Evolutionary conservation across 495 filamentous ascomycete genomes (phyloP).

Genomic region (Symbiotaphrina buchneri): DNA sequence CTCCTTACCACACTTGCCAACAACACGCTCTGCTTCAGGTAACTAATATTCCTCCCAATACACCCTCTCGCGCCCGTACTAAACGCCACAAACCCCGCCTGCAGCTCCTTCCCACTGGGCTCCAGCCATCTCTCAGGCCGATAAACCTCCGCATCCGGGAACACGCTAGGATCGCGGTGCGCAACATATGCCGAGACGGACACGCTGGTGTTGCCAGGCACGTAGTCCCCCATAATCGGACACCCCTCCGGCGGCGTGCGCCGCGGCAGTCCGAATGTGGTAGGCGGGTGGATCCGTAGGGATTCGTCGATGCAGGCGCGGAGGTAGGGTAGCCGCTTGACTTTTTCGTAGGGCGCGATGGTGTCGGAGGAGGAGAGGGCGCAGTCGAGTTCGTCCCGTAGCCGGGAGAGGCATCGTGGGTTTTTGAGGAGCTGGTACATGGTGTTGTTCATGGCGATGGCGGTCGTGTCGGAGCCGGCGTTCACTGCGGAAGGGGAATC

Average conservation of each 20-base stretch:
- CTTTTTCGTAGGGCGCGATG: conserved; percentile 20
- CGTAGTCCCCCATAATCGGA: conserved; percentile 8
- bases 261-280: conserved; percentile 8
- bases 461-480: conserved; percentile 10
- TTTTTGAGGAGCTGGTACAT: conserved; percentile 9
- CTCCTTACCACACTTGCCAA: no score
- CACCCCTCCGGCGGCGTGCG: conserved; percentile 9
- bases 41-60: no score
- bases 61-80: no score
- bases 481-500: conserved; percentile 5
- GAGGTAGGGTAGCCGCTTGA: conserved; percentile 19
- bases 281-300: conserved; percentile 11
- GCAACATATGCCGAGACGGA: conserved; percentile 42
- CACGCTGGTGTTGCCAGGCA: no score
- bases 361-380: conserved; percentile 14
- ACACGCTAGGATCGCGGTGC: conserved; percentile 33
- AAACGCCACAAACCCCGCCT: no score
- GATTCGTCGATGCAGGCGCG: conserved; percentile 19
- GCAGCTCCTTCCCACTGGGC: conserved; percentile 19
- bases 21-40: no score
- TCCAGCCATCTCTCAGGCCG: conserved; percentile 42
- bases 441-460: conserved; percentile 10
- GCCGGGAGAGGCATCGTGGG: conserved; percentile 4
- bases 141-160: conserved; percentile 29
- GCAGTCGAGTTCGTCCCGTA: conserved; percentile 7